phyloP scores from a whole-genome alignment of 129 eudicot species.

The Escallonia herrerae region DNA sequence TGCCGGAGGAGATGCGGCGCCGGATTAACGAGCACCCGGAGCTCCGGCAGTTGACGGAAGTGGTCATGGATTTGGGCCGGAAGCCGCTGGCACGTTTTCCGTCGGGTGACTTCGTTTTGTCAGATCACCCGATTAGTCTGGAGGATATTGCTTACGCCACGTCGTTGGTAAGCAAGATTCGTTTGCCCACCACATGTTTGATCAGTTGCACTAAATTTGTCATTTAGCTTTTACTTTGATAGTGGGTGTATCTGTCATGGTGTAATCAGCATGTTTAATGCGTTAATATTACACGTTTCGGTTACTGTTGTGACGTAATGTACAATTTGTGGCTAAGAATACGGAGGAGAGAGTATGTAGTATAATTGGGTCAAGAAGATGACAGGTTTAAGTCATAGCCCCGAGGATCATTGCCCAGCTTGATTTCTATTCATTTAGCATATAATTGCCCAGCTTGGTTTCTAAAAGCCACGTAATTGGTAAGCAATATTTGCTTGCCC shows the following conservation, averaged over 20 bases:
- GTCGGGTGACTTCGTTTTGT: constrained; percentile 76
- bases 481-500: constrained; percentile 16
- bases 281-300: too few species aligned
- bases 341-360: too few species aligned
- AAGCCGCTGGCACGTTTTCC: constrained; percentile 92
- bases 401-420: too few species aligned
- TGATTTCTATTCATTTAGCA: too few species aligned
- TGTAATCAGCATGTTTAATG: too few species aligned
- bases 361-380: too few species aligned
- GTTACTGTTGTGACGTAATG: too few species aligned
- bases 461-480: constrained; percentile 56
- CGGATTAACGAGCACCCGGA: constrained; percentile 60
- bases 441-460: too few species aligned
- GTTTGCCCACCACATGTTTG: constrained; percentile 13
- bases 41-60: constrained; percentile 63
- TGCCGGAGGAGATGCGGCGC: constrained; percentile 85
- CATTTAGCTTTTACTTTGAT: too few species aligned
- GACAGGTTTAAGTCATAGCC: too few species aligned
- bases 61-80: constrained; percentile 92
- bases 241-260: too few species aligned
- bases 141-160: constrained; percentile 66
- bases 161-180: constrained; percentile 44
- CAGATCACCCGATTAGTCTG: constrained; percentile 54
- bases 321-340: too few species aligned
- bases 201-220: neutral